A percentile compares a stretch with the other conserved stretches of the same genome.
Conservation (phyloP, 2,329 filamentous ascomycete species). For the Penicillium digitatum region DNA sequence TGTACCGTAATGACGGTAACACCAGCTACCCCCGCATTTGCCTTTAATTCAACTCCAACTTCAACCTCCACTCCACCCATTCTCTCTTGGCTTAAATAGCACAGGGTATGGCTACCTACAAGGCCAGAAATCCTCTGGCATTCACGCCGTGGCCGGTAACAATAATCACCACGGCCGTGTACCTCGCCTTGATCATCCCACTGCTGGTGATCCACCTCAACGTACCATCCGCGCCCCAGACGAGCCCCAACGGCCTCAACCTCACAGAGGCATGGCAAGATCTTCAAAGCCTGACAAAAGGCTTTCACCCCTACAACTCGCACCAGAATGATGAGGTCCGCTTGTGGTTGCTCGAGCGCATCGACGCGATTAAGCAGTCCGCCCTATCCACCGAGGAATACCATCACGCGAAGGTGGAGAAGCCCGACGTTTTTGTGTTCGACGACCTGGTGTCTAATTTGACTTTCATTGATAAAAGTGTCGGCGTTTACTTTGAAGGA, state of each 20-base stretch:
- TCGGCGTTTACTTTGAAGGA: slow-evolving; percentile 78
- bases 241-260: slow-evolving; percentile 63
- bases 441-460: slow-evolving; percentile 76
- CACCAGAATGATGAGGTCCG: slow-evolving; percentile 76
- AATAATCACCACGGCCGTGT: slow-evolving; percentile 69
- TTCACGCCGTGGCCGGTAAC: slow-evolving; percentile 81
- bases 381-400: slow-evolving; percentile 45
- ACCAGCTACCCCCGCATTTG: slow-evolving; percentile 22
- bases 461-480: slow-evolving; percentile 57
- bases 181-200: slow-evolving; percentile 71
- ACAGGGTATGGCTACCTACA: slow-evolving; percentile 33
- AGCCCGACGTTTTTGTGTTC: slow-evolving; percentile 58
- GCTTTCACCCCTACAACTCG: slow-evolving; percentile 87
- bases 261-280: slow-evolving; percentile 84
- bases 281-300: slow-evolving; percentile 67
- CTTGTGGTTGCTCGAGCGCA: slow-evolving; percentile 67
- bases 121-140: slow-evolving; percentile 52
- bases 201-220: slow-evolving; percentile 71
- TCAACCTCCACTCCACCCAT: slow-evolving; percentile 10
- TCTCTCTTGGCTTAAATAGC: slow-evolving; percentile 1
- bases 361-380: slow-evolving; percentile 63
- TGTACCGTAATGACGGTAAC: slow-evolving; percentile 7
- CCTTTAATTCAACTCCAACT: slow-evolving; percentile 17
- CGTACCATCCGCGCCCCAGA: slow-evolving; percentile 63
- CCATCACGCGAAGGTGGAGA: slow-evolving; percentile 18